Evolutionary conservation across 2,329 filamentous ascomycete species (phyloP).

Genomic region (Ophiostoma tasmaniense): DNA sequence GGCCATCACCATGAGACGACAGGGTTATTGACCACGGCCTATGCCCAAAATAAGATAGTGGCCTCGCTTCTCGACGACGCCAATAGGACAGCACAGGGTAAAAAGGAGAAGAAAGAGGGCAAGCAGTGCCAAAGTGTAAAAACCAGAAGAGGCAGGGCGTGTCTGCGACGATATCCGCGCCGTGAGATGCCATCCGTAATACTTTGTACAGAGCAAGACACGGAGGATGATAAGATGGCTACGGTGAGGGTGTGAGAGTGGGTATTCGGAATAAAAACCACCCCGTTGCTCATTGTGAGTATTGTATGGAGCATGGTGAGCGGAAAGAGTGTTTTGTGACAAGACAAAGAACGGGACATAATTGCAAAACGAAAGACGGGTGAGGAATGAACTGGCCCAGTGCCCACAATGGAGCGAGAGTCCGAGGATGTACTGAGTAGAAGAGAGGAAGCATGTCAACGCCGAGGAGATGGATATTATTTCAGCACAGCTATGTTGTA

Average conservation of each 20-base stretch:
- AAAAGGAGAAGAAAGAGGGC: neutral
- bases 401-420: neutral
- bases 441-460: neutral
- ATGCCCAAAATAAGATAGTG: neutral
- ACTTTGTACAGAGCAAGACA: neutral
- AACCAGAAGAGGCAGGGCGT: neutral
- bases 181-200: neutral
- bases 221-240: neutral
- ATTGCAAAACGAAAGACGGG: neutral
- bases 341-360: neutral
- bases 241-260: constrained; percentile 2
- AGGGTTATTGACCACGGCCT: neutral
- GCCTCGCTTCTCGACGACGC: neutral
- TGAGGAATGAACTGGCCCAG: neutral
- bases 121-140: neutral
- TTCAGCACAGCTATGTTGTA: no score
- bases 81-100: constrained; percentile 2
- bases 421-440: neutral
- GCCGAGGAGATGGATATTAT: neutral
- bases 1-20: constrained; percentile 1
- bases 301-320: neutral
- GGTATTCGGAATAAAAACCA: neutral
- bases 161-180: neutral
- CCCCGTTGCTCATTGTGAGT: neutral
- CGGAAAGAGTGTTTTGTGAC: neutral